Conservation (phyloP, 2,329 filamentous ascomycete genomes). For the Colletotrichum brevisporum region DNA sequence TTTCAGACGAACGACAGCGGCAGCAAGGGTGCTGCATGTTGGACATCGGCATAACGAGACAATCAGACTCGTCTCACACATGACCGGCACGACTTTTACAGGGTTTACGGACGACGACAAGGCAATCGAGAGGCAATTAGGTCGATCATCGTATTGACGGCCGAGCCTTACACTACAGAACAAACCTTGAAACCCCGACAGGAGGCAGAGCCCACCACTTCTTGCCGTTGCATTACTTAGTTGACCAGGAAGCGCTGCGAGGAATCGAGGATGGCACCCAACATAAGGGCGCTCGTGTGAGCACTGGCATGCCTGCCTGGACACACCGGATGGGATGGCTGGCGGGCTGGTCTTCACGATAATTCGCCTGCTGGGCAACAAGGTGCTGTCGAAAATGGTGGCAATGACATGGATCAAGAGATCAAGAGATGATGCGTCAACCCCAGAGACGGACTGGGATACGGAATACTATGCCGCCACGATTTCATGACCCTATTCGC, state of each 20-base stretch:
- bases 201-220: not conserved
- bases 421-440: not conserved
- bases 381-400: not conserved
- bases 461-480: not conserved
- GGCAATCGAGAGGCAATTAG: slow-evolving; percentile 9
- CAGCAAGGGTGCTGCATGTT: slow-evolving; percentile 2
- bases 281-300: too few relatives aligned
- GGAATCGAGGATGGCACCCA: too few relatives aligned
- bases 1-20: slow-evolving; percentile 16
- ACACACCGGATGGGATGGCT: too few relatives aligned
- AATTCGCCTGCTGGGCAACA: not conserved
- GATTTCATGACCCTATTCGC: not conserved
- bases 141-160: slow-evolving; percentile 27
- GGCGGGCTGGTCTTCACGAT: too few relatives aligned
- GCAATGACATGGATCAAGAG: not conserved
- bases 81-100: not conserved
- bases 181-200: not conserved
- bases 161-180: slow-evolving; percentile 19
- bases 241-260: too few relatives aligned
- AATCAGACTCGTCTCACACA: not conserved
- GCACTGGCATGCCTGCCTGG: too few relatives aligned
- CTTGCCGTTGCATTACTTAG: too few relatives aligned
- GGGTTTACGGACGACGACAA: not conserved
- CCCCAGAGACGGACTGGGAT: not conserved
- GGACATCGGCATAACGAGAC: not conserved